A percentile compares a stretch with the other conserved stretches of the same genome.
Evolutionary conservation across 768 basidiomycete species (phyloP).

Genomic region (Collybiopsis luxurians): DNA sequence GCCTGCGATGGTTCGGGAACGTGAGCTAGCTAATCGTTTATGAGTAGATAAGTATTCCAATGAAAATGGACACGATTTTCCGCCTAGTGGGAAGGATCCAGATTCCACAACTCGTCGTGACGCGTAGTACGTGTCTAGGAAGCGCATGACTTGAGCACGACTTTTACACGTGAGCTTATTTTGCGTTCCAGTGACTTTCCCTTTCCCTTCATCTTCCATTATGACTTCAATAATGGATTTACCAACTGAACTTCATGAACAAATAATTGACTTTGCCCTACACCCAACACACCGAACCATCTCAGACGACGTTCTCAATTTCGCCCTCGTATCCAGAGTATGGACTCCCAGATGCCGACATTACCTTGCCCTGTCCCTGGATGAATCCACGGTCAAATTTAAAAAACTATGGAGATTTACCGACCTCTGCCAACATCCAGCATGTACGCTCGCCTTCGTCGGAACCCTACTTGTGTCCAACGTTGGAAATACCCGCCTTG

Average conservation of each 20-base stretch:
- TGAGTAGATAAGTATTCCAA: background rate
- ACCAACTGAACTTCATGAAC: background rate
- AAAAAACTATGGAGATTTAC: background rate
- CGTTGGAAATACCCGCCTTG: background rate
- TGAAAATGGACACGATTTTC: background rate
- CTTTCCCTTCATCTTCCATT: no score
- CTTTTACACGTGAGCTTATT: no score
- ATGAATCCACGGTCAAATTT: background rate
- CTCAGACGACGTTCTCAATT: background rate
- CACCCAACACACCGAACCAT: background rate
- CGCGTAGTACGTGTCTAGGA: no score
- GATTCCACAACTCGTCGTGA: no score
- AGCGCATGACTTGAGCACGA: no score
- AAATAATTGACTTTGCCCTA: slow-evolving; percentile 2
- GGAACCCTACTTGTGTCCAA: background rate
- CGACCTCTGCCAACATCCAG: slow-evolving; percentile 1
- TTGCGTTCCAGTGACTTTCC: no score
- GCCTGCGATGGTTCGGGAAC: slow-evolving; percentile 11
- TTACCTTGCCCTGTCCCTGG: background rate
- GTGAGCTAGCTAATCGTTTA: slow-evolving; percentile 27
- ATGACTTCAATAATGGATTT: background rate
- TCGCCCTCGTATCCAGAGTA: background rate
- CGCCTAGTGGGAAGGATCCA: no score
- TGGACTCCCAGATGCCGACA: background rate
- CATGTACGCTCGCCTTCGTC: background rate